These are phyloP conservation scores for Erythrobasidium hasegawianum DNA, from an alignment of 1,284 basidiomycete species.

Conservation along the genomic window DNA sequence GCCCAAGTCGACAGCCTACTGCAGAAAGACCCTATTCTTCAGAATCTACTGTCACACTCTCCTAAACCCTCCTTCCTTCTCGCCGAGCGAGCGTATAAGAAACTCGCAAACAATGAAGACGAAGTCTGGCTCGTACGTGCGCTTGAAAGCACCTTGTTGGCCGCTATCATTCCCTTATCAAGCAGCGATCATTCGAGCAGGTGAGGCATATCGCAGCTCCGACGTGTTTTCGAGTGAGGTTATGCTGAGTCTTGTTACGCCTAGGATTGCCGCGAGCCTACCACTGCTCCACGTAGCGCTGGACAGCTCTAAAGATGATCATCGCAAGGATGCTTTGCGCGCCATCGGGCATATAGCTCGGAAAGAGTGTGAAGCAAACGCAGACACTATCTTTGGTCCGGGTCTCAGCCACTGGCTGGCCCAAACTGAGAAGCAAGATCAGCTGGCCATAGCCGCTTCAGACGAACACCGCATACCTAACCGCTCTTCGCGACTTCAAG, in stretches of 20 bases:
- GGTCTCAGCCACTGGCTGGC: constrained; percentile 1
- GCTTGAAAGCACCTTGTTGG: constrained; percentile 44
- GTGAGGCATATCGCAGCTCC: too few species aligned
- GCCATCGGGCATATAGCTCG: background rate
- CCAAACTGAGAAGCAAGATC: constrained; percentile 14
- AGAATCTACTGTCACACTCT: constrained; percentile 49
- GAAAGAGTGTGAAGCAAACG: background rate
- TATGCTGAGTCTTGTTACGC: background rate
- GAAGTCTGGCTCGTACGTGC: constrained; percentile 75
- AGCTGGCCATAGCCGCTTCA: background rate
- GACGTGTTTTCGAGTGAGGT: too few species aligned
- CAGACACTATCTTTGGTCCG: constrained; percentile 2
- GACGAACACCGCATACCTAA: background rate
- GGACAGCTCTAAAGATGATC: background rate
- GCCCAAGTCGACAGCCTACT: constrained; percentile 35
- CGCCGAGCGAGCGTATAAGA: constrained; percentile 80
- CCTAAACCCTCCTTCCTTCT: constrained; percentile 76
- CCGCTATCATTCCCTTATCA: background rate
- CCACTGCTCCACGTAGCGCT: background rate
- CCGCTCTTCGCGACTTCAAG: constrained; percentile 4
- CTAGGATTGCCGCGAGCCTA: background rate
- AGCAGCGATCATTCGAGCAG: background rate
- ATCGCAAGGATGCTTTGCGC: background rate
- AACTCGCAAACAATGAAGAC: constrained; percentile 62
- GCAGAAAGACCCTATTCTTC: constrained; percentile 46